phyloP scores from a whole-genome alignment of 495 filamentous ascomycete genomes.

The Penicillium atrosanguineum region DNA sequence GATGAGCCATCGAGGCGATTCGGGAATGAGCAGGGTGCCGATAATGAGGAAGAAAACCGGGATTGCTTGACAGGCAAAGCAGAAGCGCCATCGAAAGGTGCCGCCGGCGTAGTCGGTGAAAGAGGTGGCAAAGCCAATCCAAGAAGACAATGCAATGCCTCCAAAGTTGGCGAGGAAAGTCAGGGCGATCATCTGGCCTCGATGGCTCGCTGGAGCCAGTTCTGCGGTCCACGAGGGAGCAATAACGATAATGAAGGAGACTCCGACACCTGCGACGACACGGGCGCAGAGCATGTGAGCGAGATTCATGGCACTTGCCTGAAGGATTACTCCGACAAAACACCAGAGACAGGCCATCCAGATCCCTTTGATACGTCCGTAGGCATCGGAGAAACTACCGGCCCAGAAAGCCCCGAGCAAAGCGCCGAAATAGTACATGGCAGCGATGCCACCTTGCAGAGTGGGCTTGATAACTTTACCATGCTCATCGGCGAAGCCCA shows the following conservation, averaged over 20 bases:
- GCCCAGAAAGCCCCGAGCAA: slow-evolving; percentile 47
- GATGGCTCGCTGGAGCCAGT: slow-evolving; percentile 4
- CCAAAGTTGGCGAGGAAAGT: slow-evolving; percentile 53
- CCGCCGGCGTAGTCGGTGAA: slow-evolving; percentile 38
- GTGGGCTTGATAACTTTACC: slow-evolving; percentile 43
- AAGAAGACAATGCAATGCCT: slow-evolving; percentile 53
- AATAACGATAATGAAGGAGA: slow-evolving; percentile 53
- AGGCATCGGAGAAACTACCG: slow-evolving; percentile 46
- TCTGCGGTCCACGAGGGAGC: slow-evolving; percentile 43
- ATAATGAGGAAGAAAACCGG: slow-evolving; percentile 42
- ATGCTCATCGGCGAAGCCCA: slow-evolving; percentile 32
- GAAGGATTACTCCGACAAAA: slow-evolving; percentile 42
- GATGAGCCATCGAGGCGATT: slow-evolving; percentile 39
- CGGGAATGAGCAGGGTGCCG: slow-evolving; percentile 43
- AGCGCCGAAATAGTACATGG: slow-evolving; percentile 52
- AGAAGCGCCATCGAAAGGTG: slow-evolving; percentile 49
- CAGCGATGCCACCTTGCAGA: slow-evolving; percentile 55
- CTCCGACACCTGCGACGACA: slow-evolving; percentile 50
- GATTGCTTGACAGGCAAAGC: slow-evolving; percentile 54
- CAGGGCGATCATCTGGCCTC: slow-evolving; percentile 8
- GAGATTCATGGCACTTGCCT: slow-evolving; percentile 43
- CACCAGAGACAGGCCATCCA: slow-evolving; percentile 41
- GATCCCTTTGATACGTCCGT: slow-evolving; percentile 49
- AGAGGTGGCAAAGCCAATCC: slow-evolving; percentile 50
- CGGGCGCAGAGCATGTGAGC: slow-evolving; percentile 55